Evolutionary conservation across 2,329 filamentous ascomycete genomes (phyloP), one percentile per base, ranked within the genome.

Genomic region (Monosporascus sp.): DNA sequence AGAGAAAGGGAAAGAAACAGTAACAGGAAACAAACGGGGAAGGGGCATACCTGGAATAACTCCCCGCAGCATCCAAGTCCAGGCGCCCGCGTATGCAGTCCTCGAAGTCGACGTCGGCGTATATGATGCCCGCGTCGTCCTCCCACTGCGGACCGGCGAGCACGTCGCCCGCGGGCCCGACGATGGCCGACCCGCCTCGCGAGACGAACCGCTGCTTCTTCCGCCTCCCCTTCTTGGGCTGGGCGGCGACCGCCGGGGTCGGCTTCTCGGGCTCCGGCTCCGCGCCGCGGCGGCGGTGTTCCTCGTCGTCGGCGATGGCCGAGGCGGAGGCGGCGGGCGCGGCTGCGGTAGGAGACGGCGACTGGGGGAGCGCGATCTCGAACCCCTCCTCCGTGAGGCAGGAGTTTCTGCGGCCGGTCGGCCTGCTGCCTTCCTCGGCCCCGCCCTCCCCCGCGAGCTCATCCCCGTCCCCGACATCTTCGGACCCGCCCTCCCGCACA

Each of bases 141-240:
- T 96, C 89, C 91, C 91, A 96, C 54, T 94, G 75, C 0, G 92
- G 92, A 0, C 88, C 90, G 1, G 83, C 83, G 1, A 96, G 71
- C 0, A 93, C 83, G n/a, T 92, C 82, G 0, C 92, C 93, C 43
- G 87, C 77, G 0, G 92, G 91, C 9, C 82, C 86, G 25, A 95
- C 76, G 59, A 97, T 93, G 62, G 84, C 88, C 0, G 90, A 94
- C 0, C 93, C 93, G 22, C 92, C 92, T 7, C 87, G 80, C 14
- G 79, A 90, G 15, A 86, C 67, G 63, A 82, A 90, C 39, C 9
- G 51, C 45, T 22, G 49, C 20, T 6, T 45, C 38, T 8, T 48
- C 52, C 22, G 61, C 59, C 31, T 63, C 61, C 35, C 64, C 61
- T 24, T 57, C 50, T 3, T 62, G 60, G 11, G 58, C 56, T 36